Evolutionary conservation across 352 stramenopile genomes (phyloP), one percentile per base, ranked within the genome.

Genomic region (Pythium vanterpoolii): DNA sequence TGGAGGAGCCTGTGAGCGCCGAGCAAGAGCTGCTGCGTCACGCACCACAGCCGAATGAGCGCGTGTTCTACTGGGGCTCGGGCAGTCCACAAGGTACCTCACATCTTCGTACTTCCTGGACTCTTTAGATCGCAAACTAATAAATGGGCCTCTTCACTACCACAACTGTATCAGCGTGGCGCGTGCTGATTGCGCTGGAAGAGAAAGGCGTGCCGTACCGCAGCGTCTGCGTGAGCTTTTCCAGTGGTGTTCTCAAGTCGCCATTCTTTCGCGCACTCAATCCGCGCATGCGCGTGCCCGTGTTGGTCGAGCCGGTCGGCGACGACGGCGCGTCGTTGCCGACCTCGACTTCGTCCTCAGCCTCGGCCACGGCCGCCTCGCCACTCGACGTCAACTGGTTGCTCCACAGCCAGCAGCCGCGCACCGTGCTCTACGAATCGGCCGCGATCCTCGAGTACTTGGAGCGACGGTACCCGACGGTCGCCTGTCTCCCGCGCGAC

Each of bases 221-320:
- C 47, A 90, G 84, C 45, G 76, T 93, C 10, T 93, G 81, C 44
- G 80, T 90, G 62, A 90, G 79, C 31, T 93, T 93, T 70, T 89
- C 81, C 0, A 93, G 84, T 43, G 84, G 84, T 36, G 82, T 93
- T 49, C 73, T 93, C 52, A 93, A 93, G 65, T 73, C 84, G 50
- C 66, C 79, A 19, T 89, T 89, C 64, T 93, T 93, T 62, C 70
- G 69, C 14, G 70, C 79, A 34, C 63, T 93, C 2, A 93, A 93
- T 61, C 84, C 84, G 39, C 81, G 84, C 33, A 89, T 91, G 81
- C 76, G 84, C 44, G 83, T 93, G 52, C 84, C 84, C 18, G 81
- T 93, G 58, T 78, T 91, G 14, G 80, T 91, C 13, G 84, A 93
- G 58, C 80, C 80, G 0, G 60, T 74, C 9, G 76, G 83, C 36